Conservation (phyloP, 176 grass and related monocot genomes). For the Musa troglodytarum region DNA sequence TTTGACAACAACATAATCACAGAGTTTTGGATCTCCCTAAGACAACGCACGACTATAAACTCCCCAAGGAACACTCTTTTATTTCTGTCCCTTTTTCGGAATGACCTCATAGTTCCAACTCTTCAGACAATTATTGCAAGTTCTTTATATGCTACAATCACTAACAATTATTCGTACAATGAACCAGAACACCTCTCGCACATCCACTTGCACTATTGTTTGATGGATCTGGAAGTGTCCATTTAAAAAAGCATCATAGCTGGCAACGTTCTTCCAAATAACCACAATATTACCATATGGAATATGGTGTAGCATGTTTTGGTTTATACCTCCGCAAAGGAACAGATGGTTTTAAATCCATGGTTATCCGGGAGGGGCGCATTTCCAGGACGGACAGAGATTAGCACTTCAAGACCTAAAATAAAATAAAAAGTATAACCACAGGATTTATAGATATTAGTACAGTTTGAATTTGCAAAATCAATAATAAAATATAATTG, state of each 20-base stretch:
- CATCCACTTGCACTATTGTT: not conserved
- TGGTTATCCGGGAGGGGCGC: conserved; percentile 51
- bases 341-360: conserved; percentile 48
- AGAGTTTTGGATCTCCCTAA: too few relatives aligned
- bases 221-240: not conserved
- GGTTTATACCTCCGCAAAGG: conserved; percentile 54
- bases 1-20: too few relatives aligned
- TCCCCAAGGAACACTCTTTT: too few relatives aligned
- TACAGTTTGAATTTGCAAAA: not conserved
- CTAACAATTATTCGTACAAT: not conserved
- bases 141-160: too few relatives aligned
- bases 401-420: conserved; percentile 61
- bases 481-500: not conserved
- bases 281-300: not conserved
- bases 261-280: not conserved
- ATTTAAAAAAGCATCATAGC: not conserved
- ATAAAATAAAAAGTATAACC: not conserved
- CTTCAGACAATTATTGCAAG: too few relatives aligned
- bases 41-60: too few relatives aligned
- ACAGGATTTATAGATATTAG: too few relatives aligned
- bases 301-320: not conserved
- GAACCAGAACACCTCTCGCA: not conserved
- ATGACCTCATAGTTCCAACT: too few relatives aligned
- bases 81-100: too few relatives aligned
- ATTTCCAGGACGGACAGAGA: conserved; percentile 84